A percentile compares a stretch with the other conserved stretches of the same genome.
Conservation (phyloP, 768 basidiomycete genomes). For the Hebeloma cylindrosporum region DNA sequence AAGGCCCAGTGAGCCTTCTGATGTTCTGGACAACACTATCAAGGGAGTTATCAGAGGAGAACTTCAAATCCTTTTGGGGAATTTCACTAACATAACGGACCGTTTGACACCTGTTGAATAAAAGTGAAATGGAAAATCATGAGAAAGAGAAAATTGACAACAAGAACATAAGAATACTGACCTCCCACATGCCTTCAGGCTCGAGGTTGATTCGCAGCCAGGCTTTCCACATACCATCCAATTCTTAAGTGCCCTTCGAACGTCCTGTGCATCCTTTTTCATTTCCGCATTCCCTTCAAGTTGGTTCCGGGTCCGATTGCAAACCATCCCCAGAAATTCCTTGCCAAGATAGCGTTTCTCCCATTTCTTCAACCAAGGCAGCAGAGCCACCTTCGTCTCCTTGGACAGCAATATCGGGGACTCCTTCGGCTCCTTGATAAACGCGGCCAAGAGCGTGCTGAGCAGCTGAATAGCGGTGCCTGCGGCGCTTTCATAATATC, state of each 20-base stretch:
- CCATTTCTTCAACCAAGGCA: conserved; percentile 21
- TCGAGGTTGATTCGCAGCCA: conserved; percentile 14
- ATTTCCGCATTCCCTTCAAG: conserved; percentile 12
- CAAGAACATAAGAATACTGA: too few relatives aligned
- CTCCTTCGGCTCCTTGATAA: conserved; percentile 17
- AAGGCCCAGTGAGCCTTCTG: conserved; percentile 26
- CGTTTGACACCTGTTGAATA: conserved; percentile 19
- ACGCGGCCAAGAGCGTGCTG: conserved; percentile 21
- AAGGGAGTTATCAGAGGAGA: not conserved
- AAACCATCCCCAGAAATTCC: conserved; percentile 18
- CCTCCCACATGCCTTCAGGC: conserved; percentile 22
- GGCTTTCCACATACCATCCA: conserved; percentile 20
- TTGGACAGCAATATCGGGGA: conserved; percentile 13
- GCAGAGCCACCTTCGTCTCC: conserved; percentile 12
- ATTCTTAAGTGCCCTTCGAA: conserved; percentile 19
- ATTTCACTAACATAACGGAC: conserved; percentile 19
- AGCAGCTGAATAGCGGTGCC: conserved; percentile 21
- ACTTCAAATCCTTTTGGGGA: not conserved
- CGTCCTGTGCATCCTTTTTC: conserved; percentile 14
- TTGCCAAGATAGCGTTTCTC: conserved; percentile 13
- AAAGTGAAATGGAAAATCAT: not conserved
- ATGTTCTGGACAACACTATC: conserved; percentile 27
- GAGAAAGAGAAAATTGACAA: not conserved
- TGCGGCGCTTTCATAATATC: conserved; percentile 21
- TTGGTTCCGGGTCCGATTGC: conserved; percentile 15